Evolutionary conservation across 257 asterid genomes (phyloP).

Genomic region (Ligustrum vulgare): DNA sequence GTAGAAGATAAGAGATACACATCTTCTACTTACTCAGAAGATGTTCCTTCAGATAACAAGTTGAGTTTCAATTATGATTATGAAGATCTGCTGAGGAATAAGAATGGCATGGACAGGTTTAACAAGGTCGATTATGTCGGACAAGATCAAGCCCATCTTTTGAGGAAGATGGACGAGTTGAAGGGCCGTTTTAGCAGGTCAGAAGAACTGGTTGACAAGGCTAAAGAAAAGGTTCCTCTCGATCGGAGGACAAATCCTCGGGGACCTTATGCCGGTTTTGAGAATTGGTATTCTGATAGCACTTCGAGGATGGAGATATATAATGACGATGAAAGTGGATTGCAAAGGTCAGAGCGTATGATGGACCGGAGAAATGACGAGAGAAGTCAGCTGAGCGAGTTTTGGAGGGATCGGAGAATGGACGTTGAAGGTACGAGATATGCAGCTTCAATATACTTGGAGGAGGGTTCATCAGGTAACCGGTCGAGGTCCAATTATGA

Average conservation of each 20-base stretch:
- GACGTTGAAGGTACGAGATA: slow-evolving; percentile 30
- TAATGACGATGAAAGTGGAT: slow-evolving; percentile 18
- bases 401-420: slow-evolving; percentile 29
- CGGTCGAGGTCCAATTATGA: slow-evolving; percentile 33
- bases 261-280: neutral
- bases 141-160: slow-evolving; percentile 6
- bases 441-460: slow-evolving; percentile 14
- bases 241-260: neutral
- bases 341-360: slow-evolving; percentile 22
- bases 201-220: neutral
- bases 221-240: neutral
- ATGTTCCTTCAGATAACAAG: neutral
- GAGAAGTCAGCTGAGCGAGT: slow-evolving; percentile 27
- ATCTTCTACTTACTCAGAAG: slow-evolving; percentile 15
- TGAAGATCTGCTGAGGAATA: slow-evolving; percentile 1
- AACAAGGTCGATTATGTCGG: slow-evolving; percentile 15
- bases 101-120: slow-evolving; percentile 3
- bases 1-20: slow-evolving; percentile 26
- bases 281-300: neutral
- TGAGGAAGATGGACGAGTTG: neutral
- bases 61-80: slow-evolving; percentile 6
- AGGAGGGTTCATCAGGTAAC: slow-evolving; percentile 40
- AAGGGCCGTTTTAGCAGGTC: neutral
- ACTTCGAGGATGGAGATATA: neutral
- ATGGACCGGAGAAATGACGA: slow-evolving; percentile 30